These are phyloP conservation scores for Articulospora tetracladia DNA, from an alignment of 495 filamentous ascomycete genomes.

Conservation along the genomic window DNA sequence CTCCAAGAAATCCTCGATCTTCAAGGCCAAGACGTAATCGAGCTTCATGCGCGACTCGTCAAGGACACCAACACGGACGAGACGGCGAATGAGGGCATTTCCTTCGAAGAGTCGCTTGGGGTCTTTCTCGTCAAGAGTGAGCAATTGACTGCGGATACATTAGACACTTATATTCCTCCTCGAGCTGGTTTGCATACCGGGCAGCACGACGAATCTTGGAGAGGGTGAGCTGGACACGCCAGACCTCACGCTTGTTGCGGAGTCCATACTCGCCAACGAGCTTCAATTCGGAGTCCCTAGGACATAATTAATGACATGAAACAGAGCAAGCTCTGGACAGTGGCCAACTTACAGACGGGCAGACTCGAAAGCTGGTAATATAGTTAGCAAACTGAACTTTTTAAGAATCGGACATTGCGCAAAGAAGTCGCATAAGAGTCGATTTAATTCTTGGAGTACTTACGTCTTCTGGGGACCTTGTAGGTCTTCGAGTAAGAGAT, in stretches of 20 bases:
- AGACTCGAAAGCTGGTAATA: constrained; percentile 83
- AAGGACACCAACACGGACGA: constrained; percentile 98
- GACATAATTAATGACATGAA: constrained; percentile 80
- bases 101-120: constrained; percentile 99
- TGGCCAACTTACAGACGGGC: constrained; percentile 99
- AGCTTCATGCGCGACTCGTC: constrained; percentile 99
- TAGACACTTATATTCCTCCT: neutral
- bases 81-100: constrained; percentile 99
- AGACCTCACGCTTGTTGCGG: constrained; percentile 99
- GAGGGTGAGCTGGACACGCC: constrained; percentile 97
- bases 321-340: constrained; percentile 96
- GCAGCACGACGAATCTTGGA: constrained; percentile 99
- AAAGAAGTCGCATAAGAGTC: neutral
- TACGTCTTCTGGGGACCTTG: constrained; percentile 52
- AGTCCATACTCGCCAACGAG: constrained; percentile 98
- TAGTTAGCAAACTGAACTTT: constrained; percentile 30
- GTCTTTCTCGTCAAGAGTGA: constrained; percentile 99
- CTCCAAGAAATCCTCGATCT: constrained; percentile 99
- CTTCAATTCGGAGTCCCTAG: constrained; percentile 98
- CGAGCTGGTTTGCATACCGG: constrained; percentile 61
- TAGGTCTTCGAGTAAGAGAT: constrained; percentile 96
- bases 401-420: neutral
- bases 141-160: constrained; percentile 73
- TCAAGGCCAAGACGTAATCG: constrained; percentile 99
- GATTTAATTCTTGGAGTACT: constrained; percentile 1